These are phyloP conservation scores for Mycena chlorophos DNA, from an alignment of 768 basidiomycete species.

Conservation along the genomic window DNA sequence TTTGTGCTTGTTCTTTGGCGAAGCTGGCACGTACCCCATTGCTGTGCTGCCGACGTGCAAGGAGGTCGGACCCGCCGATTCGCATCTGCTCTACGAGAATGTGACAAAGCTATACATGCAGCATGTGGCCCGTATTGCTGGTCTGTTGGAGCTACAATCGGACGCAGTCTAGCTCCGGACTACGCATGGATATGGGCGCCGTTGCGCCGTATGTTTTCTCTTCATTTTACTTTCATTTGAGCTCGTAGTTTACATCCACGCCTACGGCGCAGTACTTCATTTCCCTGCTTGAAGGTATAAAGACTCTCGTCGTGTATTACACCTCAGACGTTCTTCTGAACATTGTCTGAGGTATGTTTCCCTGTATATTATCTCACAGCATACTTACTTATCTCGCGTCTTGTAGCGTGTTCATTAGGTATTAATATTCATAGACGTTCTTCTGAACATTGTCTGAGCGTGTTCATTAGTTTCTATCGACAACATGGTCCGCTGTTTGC, in stretches of 20 bases:
- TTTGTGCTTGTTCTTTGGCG: not conserved
- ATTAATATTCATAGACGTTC: not conserved
- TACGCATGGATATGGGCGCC: no score
- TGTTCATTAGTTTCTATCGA: not conserved
- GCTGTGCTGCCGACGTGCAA: constrained; percentile 18
- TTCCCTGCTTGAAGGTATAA: no score
- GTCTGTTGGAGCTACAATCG: no score
- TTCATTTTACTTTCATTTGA: no score
- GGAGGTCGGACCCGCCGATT: not conserved
- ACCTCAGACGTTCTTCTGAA: not conserved
- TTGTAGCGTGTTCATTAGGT: not conserved
- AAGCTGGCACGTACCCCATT: constrained; percentile 10
- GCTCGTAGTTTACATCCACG: no score
- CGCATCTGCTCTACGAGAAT: not conserved
- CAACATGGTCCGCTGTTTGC: constrained; percentile 14
- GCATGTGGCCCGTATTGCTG: not conserved
- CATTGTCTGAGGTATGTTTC: not conserved
- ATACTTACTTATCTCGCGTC: not conserved
- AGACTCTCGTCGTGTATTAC: not conserved
- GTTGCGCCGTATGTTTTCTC: no score
- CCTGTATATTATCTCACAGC: not conserved
- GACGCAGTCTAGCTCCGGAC: no score
- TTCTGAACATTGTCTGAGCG: not conserved
- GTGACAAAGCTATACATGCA: not conserved
- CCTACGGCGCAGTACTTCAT: no score